Evolutionary conservation across 2,329 filamentous ascomycete species (phyloP), one percentile per base, ranked within the genome.

Genomic region (Diaporthe sp.): DNA sequence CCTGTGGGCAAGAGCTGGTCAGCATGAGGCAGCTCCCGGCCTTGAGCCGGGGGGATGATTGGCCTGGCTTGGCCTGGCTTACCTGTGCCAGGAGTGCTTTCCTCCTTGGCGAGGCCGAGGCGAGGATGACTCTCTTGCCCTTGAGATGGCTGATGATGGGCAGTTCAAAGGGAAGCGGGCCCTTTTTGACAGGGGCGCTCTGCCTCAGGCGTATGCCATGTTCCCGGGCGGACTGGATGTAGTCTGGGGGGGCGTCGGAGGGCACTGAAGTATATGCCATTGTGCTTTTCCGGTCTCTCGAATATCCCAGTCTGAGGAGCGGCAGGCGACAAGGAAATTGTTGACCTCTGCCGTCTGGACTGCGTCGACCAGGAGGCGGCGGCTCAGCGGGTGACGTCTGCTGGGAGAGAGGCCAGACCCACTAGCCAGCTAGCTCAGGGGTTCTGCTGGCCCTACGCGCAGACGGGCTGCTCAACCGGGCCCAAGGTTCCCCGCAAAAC

Each of bases 41-140:
- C 27, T 35, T 27, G 1, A 30, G 22, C 22, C 9, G 10, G 17
- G 12, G 25, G 1, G 10, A 1, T 9, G 37, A 42, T 10, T 9
- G 37, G 37, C 5, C 42, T 22, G 42, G 17, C 17, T 19, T 19
- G 35, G 30, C 3, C 17, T 27, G 10, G 30, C 53, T 32, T 83
- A 93, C 91, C 84, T 93, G 92, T 66, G 91, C 90, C 55, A 99
- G 90, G 13, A 99, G 91, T 77, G 94, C 92, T 83, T 92, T 94
- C 71, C 97, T 90, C 58, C 97, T 90, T 0, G 97, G 97, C 1
- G 96, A 98, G 27, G 94, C 92, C 3, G 96, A 98, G 70, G 97
- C 97, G 37, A 99, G 92, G 78, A 99, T 94, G 8, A 98, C 92
- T 77, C 96, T 90, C 83, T 94, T 94, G 71, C 90, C 90, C 80